Percentiles rank a stretch among this genome's conserved stretches.
These are phyloP conservation scores for Ogataea glucozyma DNA, from an alignment of 805 yeast species.

Conservation along the genomic window DNA sequence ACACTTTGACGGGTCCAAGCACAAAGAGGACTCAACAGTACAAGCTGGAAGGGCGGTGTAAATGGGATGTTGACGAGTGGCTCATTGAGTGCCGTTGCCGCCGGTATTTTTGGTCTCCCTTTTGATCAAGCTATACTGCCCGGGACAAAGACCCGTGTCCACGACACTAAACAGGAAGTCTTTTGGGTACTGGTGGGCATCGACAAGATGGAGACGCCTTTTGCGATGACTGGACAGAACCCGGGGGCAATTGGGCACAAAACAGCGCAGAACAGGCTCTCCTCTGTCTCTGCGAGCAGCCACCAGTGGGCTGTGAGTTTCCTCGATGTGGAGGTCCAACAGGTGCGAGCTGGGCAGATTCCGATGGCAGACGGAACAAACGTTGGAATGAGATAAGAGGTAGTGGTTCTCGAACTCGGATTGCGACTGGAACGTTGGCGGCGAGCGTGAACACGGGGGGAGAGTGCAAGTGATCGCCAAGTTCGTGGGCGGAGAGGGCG, in stretches of 20 bases:
- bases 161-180: constrained; percentile 34
- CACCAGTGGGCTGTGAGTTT: constrained; percentile 52
- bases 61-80: not conserved
- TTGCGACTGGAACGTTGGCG: constrained; percentile 7
- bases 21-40: no score
- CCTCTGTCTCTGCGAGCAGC: constrained; percentile 40
- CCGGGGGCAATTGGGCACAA: constrained; percentile 42
- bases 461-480: not conserved
- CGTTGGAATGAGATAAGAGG: constrained; percentile 27
- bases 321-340: constrained; percentile 51
- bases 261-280: constrained; percentile 43
- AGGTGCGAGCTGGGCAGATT: constrained; percentile 45
- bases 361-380: constrained; percentile 40
- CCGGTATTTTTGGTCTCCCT: no score
- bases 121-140: constrained; percentile 27
- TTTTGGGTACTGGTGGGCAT: constrained; percentile 50
- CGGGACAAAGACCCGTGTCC: constrained; percentile 26
- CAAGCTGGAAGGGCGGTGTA: no score
- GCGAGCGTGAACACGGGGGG: not conserved
- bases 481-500: not conserved
- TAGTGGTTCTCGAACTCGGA: constrained; percentile 29
- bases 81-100: not conserved
- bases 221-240: constrained; percentile 40
- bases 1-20: no score
- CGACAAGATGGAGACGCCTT: constrained; percentile 50